phyloP scores from a whole-genome alignment of 306 rosid genomes.

The Begonia loranthoides region DNA sequence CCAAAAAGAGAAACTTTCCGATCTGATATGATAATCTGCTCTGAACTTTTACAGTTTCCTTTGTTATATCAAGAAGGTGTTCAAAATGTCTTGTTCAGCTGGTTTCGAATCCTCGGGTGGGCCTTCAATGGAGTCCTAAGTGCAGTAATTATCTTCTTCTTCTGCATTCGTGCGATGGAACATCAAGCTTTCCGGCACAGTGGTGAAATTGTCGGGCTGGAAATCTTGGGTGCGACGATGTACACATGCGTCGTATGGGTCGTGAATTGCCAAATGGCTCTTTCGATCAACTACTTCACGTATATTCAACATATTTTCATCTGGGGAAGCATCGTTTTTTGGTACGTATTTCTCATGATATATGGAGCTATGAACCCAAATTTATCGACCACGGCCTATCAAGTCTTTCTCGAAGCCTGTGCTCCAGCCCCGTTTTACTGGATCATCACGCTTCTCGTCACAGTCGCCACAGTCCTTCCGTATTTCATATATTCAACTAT shows the following conservation, averaged over 20 bases:
- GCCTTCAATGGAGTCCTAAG: constrained; percentile 34
- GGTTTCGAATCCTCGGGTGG: constrained; percentile 65
- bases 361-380: constrained; percentile 62
- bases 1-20: too few species aligned
- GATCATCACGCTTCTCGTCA: constrained; percentile 47
- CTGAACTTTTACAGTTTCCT: constrained; percentile 41
- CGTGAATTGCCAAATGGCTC: constrained; percentile 85
- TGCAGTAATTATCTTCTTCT: constrained; percentile 54
- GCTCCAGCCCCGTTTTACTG: constrained; percentile 69
- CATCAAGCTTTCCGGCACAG: constrained; percentile 66
- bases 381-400: constrained; percentile 62
- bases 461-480: constrained; percentile 42
- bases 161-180: constrained; percentile 40
- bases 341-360: constrained; percentile 67
- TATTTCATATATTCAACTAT: constrained; percentile 43
- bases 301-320: constrained; percentile 64
- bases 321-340: constrained; percentile 63
- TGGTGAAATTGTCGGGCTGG: constrained; percentile 41
- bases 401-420: constrained; percentile 52
- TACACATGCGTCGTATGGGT: constrained; percentile 78
- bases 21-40: too few species aligned
- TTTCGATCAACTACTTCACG: constrained; percentile 67
- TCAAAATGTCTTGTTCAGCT: constrained; percentile 66
- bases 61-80: constrained; percentile 78
- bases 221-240: constrained; percentile 60